Evolutionary conservation across 1,284 basidiomycete species (phyloP), one percentile per base, ranked within the genome.

Genomic region (Boletus sp.): DNA sequence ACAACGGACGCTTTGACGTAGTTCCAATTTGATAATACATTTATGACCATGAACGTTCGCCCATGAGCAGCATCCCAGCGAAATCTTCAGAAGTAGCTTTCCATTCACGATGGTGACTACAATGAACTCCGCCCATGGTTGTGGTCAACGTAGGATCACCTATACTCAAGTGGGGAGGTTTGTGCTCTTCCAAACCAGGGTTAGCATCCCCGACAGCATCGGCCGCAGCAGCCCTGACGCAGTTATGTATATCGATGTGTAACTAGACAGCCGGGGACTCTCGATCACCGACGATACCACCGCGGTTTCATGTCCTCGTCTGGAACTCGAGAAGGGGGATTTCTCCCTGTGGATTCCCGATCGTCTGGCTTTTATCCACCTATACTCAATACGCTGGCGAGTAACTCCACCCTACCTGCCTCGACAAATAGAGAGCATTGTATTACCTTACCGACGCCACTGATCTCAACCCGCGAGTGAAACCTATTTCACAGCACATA

Each of bases 171-270:
- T n/a, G n/a, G 8, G 37, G 30, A 33, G 37, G 44, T 29, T 16
- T 32, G 32, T n/a, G 19, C 12, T 48, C n/a, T 46, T 23, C 48
- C 40, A 58, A 55, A 58, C 35, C 27, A 42, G 42, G 39, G 6
- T 41, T 25, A 22, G 37, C 29, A 29, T 37, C 39, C n/a, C 58
- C 61, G 59, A 55, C 33, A 37, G 25, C 16, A 45, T 52, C 61
- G 61, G 59, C 39, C 50, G 43, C 48, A 51, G 56, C 40, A 40
- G 34, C 13, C 47, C 43, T 43, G 44, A 58, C 27, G 37, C 22
- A 25, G 41, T 38, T 47, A 36, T 36, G 51, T 40, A 25, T 29
- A 23, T 42, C 25, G 26, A 30, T 39, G 16, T 38, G 44, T 35
- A 47, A 41, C 39, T 16, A 32, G 44, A 30, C 29, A 29, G 14